These are phyloP conservation scores for Talaromyces sp. DNA, from an alignment of 2,329 filamentous ascomycete species.

Conservation along the genomic window DNA sequence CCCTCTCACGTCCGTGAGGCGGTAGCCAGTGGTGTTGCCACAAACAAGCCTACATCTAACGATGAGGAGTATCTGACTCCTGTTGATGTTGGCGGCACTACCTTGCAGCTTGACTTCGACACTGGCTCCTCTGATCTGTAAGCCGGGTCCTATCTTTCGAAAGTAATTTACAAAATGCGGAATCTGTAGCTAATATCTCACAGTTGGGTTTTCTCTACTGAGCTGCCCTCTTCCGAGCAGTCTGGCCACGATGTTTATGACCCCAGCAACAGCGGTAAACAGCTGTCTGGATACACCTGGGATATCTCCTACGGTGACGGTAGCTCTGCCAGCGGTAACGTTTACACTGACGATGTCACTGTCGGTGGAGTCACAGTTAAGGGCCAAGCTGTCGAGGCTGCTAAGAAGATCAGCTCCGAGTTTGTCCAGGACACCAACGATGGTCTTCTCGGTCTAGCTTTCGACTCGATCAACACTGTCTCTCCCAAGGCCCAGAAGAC, in stretches of 20 bases:
- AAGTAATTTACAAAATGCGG: neutral
- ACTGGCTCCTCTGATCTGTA: conserved; percentile 70
- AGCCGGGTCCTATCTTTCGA: neutral
- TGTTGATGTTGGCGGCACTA: conserved; percentile 65
- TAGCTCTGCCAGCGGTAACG: conserved; percentile 63
- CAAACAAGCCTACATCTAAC: conserved; percentile 49
- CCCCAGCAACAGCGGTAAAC: conserved; percentile 50
- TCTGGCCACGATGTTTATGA: conserved; percentile 62
- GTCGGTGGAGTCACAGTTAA: conserved; percentile 63
- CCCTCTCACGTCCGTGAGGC: conserved; percentile 34
- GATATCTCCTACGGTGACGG: conserved; percentile 67
- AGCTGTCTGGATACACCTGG: conserved; percentile 58
- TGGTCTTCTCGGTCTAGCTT: conserved; percentile 64
- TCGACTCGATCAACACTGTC: conserved; percentile 63
- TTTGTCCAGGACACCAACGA: conserved; percentile 60
- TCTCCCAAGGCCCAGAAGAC: conserved; percentile 54
- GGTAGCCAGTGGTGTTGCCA: conserved; percentile 34
- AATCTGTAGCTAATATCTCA: neutral
- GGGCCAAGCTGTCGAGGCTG: conserved; percentile 67
- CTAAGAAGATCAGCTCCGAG: conserved; percentile 57
- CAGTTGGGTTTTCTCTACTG: conserved; percentile 68
- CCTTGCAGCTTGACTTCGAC: conserved; percentile 69
- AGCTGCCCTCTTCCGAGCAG: conserved; percentile 55
- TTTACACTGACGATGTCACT: conserved; percentile 66
- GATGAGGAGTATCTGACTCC: conserved; percentile 64